Evolutionary conservation across 305 asterid genomes (phyloP), one percentile per base, ranked within the genome.

Genomic region (Fraxinus sp.): DNA sequence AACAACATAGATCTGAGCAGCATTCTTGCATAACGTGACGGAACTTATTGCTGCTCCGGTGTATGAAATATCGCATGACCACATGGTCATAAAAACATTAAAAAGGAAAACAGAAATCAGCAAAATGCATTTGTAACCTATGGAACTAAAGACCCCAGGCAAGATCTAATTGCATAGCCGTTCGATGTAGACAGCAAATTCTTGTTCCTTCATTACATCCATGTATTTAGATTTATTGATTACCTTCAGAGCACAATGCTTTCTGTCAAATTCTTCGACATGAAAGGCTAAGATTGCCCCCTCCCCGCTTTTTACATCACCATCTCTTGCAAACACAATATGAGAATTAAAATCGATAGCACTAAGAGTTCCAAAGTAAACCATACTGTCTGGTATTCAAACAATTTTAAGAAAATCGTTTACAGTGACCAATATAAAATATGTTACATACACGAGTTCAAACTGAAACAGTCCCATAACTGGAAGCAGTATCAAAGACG

Each of bases 301-400:
- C 80, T 87, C 92, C 33, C 41, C 84, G 85, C 91, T 87, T 87
- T 86, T 87, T 86, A 89, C 89, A 90, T 89, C 95, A 87, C 84
- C 88, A 86, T 82, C 91, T 90, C 97, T 90, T 90, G 94, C 95
- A 90, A 89, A 89, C 88, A 91, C 87, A 92, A 90, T 86, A 75
- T 80, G 85, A 89, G 86, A 82, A 86, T 85, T 85, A 87, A 88
- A 85, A 85, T 73, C 85, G 85, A 83, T 77, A 83, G 83, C 73
- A 82, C 88, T 74, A 83, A 79, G 41, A 82, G 66, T 4, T 79
- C 3, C 22, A 75, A 80, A 73, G 68, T 78, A 89, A 84, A 80
- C 83, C 86, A 85, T 52, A 79, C 78, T 80, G 80, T 68, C 81
- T 89, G 81, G 79, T 82, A 90, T 86, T 86, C 80, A 86, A 80